Evolutionary conservation across 345 rosid species (phyloP), one percentile per base, ranked within the genome.

Genomic region (Jatropha curcas): DNA sequence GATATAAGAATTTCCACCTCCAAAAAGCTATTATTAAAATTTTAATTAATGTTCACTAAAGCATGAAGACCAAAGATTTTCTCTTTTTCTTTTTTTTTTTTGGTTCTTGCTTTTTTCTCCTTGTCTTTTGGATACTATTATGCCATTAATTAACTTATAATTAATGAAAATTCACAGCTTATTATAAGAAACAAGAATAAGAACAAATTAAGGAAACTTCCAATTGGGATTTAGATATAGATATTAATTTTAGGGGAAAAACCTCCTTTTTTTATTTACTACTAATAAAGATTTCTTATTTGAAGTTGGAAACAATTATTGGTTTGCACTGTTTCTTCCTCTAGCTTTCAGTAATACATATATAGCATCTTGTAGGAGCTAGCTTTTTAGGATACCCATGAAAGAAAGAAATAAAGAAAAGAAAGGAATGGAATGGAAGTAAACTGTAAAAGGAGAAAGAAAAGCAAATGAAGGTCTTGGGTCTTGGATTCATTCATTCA

Each of bases 331-430:
- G 4, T 20, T 35, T 13, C 28, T 14, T 13, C 27, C 59, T 34
- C 34, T 45, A 39, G 34, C 58, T 48, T 48, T 72, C n/a, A 30
- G 70, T 5, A 57, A n/a, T n/a, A 35, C 4, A 35, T 35, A 35
- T 35, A 33, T 35, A 58, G 77, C 67, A 74, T 45, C 52, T 50
- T 33, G 19, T 35, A 57, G 72, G 68, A 41, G 19, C 13, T 24
- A 27, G 22, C 80, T 65, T 72, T 78, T 51, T 75, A 60, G 67
- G 77, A 72, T 78, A 60, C 72, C 80, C 58, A 25, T 1, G 28
- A 68, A 68, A 71, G 59, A 43, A 58, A 67, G 62, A 11, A 9
- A 39, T 62, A 61, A 52, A 52, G 22, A 27, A 34, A 27, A 75
- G 5, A 41, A 68, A 61, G 56, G 55, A n/a, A n/a, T 8, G 34